Conservation (phyloP, 768 basidiomycete species). For the Amanita phalloides region DNA sequence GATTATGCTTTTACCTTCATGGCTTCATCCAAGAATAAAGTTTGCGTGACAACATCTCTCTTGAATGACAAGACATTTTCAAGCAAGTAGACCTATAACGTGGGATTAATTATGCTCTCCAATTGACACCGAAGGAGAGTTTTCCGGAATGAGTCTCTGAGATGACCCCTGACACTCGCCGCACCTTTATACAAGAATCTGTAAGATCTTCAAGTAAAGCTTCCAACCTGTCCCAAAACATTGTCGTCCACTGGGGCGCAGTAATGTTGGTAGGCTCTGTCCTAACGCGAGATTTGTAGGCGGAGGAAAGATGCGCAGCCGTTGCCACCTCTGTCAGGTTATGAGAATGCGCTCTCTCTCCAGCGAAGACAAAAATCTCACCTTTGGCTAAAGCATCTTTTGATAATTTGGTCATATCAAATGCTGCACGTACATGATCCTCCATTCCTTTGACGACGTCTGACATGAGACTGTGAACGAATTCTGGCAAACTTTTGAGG, state of each 20-base stretch:
- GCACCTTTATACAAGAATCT: constrained; percentile 80
- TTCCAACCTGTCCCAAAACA: constrained; percentile 76
- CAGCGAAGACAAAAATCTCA: constrained; percentile 15
- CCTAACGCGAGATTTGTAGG: constrained; percentile 78
- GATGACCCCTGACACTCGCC: not conserved
- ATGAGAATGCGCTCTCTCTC: constrained; percentile 9
- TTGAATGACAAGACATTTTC: constrained; percentile 91
- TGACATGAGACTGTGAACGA: constrained; percentile 67
- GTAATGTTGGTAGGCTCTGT: constrained; percentile 88
- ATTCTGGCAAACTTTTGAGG: constrained; percentile 69
- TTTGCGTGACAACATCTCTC: constrained; percentile 67
- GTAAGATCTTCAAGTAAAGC: constrained; percentile 82
- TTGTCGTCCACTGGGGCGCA: constrained; percentile 75
- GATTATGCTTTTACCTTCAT: constrained; percentile 57
- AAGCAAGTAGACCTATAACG: constrained; percentile 74
- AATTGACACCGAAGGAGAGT: too few species aligned
- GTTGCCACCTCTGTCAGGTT: constrained; percentile 5
- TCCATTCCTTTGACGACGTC: constrained; percentile 82
- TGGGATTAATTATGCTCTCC: not conserved
- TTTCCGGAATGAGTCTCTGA: not conserved
- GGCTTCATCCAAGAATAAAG: constrained; percentile 82
- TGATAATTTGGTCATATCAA: constrained; percentile 82
- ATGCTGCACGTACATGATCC: constrained; percentile 67
- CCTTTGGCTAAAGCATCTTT: constrained; percentile 80
- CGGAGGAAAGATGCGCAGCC: constrained; percentile 1